Conservation (phyloP, 768 basidiomycete genomes). For the Xerocomus brunneocitrinus region DNA sequence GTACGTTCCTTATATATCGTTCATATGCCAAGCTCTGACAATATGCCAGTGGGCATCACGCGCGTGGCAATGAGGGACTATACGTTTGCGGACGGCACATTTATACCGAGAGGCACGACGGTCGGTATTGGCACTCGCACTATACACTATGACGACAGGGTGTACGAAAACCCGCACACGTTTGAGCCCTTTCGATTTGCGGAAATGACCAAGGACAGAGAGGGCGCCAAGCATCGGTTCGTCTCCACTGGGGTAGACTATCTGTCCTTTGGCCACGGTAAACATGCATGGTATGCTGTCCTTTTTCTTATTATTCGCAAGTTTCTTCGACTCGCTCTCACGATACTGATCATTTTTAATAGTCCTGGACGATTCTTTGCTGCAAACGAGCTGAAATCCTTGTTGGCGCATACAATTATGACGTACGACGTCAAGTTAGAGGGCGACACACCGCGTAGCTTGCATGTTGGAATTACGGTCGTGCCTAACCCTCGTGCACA, state of each 20-base stretch:
- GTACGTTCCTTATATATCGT: background rate
- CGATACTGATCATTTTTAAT: too few species aligned
- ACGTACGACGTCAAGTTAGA: background rate
- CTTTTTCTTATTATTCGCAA: too few species aligned
- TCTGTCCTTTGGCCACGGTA: background rate
- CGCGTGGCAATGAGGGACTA: background rate
- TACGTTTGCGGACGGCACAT: background rate
- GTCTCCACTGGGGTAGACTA: background rate
- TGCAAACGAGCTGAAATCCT: background rate
- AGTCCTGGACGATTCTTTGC: background rate
- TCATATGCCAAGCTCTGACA: background rate
- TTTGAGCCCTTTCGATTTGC: conserved; percentile 36
- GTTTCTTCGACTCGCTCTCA: too few species aligned
- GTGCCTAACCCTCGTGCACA: background rate
- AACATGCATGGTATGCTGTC: background rate
- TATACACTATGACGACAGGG: conserved; percentile 1
- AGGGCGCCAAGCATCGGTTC: background rate
- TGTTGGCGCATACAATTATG: background rate
- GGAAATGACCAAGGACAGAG: conserved; percentile 14
- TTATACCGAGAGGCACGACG: conserved; percentile 30
- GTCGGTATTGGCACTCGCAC: conserved; percentile 8
- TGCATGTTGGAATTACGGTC: background rate
- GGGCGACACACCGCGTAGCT: background rate
- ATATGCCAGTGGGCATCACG: background rate
- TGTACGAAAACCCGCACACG: conserved; percentile 30